phyloP scores from a whole-genome alignment of 2,329 filamentous ascomycete genomes.

The Cytospora chrysosperma region DNA sequence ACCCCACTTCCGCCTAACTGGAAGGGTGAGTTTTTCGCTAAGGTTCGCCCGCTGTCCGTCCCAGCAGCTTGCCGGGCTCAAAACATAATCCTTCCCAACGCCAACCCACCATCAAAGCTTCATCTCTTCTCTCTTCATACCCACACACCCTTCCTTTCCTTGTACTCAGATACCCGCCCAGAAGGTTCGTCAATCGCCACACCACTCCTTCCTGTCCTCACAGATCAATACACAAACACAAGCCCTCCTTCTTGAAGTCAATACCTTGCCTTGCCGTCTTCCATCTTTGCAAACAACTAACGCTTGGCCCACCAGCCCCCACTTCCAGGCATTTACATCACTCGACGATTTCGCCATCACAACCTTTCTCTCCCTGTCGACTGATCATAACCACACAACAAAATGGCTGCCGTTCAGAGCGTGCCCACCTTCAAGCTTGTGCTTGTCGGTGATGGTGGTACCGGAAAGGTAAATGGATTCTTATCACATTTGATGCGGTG shows the following conservation, averaged over 20 bases:
- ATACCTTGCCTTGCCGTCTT: slow-evolving; percentile 16
- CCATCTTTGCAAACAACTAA: slow-evolving; percentile 23
- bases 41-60: slow-evolving; percentile 23
- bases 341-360: slow-evolving; percentile 20
- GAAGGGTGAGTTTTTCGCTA: slow-evolving; percentile 41
- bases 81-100: slow-evolving; percentile 31
- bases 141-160: slow-evolving; percentile 19
- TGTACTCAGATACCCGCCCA: slow-evolving; percentile 23
- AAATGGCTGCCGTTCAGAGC: slow-evolving; percentile 65
- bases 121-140: slow-evolving; percentile 22
- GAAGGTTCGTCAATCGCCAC: slow-evolving; percentile 22
- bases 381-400: slow-evolving; percentile 36
- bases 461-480: slow-evolving; percentile 79
- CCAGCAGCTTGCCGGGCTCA: slow-evolving; percentile 43
- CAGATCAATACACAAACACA: slow-evolving; percentile 6
- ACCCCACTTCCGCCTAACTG: neutral
- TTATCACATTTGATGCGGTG: slow-evolving; percentile 22
- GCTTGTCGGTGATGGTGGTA: slow-evolving; percentile 98
- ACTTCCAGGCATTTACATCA: slow-evolving; percentile 25
- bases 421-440: slow-evolving; percentile 98
- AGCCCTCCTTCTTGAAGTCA: slow-evolving; percentile 2
- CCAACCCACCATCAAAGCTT: slow-evolving; percentile 17
- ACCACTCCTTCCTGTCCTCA: neutral
- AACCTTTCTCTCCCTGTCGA: slow-evolving; percentile 12
- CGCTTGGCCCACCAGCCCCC: slow-evolving; percentile 24